phyloP scores from a whole-genome alignment of 1,284 basidiomycete species.

The Golubevia sp. region DNA sequence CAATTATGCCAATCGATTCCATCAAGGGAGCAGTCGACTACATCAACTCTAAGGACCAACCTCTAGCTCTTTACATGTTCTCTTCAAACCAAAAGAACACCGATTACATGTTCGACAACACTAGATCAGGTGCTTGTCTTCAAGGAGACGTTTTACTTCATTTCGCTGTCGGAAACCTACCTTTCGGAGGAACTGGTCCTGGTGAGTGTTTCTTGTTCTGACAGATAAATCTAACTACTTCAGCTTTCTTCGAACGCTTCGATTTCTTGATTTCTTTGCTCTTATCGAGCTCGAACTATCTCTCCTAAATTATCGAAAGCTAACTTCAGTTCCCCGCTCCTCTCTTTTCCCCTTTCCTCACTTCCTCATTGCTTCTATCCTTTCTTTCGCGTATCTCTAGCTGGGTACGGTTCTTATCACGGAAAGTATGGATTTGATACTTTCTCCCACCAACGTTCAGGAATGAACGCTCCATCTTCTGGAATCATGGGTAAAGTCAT shows the following conservation, averaged over 20 bases:
- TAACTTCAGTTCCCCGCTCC: no score
- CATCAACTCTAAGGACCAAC: conserved; percentile 61
- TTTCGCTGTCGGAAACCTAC: conserved; percentile 49
- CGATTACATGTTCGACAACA: conserved; percentile 54
- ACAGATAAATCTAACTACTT: no score
- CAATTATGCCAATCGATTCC: conserved; percentile 44
- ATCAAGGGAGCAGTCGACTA: conserved; percentile 49
- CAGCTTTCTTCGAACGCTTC: no score
- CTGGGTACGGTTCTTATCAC: conserved; percentile 55
- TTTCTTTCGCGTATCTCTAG: not conserved
- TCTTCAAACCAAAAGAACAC: conserved; percentile 35
- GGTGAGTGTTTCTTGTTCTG: not conserved
- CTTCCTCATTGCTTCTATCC: no score
- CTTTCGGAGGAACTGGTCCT: conserved; percentile 60
- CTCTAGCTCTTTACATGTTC: conserved; percentile 63
- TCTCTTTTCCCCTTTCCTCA: no score
- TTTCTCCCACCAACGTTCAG: conserved; percentile 62
- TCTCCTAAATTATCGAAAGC: no score
- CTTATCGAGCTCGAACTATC: no score
- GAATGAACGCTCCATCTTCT: conserved; percentile 54
- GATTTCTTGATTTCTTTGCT: no score
- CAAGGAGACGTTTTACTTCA: conserved; percentile 58
- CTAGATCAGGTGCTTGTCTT: conserved; percentile 49
- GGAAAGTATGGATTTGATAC: conserved; percentile 60
- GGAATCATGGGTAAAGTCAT: conserved; percentile 53